Evolutionary conservation across 495 filamentous ascomycete species (phyloP).

Genomic region (Saxispiralis lemnorum): DNA sequence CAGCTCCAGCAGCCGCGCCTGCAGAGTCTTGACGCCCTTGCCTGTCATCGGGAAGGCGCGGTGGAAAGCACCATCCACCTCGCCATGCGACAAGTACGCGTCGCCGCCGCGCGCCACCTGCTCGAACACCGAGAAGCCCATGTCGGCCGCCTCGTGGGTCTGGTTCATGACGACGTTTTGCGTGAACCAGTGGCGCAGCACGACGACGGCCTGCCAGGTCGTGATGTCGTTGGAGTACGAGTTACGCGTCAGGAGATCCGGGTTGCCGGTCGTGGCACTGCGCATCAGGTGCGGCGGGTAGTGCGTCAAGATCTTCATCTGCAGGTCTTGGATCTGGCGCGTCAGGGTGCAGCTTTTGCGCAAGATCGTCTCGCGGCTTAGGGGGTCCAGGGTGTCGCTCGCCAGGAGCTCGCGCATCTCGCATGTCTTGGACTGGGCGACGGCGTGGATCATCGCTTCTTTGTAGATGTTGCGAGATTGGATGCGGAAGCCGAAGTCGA

Average conservation of each 20-base stretch:
- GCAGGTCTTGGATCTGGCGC: constrained; percentile 20
- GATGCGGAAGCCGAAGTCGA: constrained; percentile 25
- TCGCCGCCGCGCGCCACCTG: constrained; percentile 14
- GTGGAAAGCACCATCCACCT: constrained; percentile 15
- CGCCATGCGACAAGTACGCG: constrained; percentile 17
- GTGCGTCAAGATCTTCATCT: constrained; percentile 5
- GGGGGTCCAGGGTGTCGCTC: not conserved
- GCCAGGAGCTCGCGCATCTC: constrained; percentile 10
- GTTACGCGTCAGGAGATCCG: constrained; percentile 7
- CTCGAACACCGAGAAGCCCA: constrained; percentile 17
- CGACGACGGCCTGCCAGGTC: constrained; percentile 20
- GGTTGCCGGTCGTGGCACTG: constrained; percentile 1
- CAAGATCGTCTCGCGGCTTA: too few species aligned
- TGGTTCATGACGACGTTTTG: constrained; percentile 10
- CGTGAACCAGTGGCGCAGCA: constrained; percentile 19
- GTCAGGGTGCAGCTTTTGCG: too few species aligned
- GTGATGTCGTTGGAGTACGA: constrained; percentile 20
- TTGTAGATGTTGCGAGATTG: constrained; percentile 29
- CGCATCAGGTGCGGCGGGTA: constrained; percentile 6
- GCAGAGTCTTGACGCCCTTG: constrained; percentile 19
- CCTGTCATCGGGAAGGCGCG: constrained; percentile 20
- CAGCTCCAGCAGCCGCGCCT: constrained; percentile 10
- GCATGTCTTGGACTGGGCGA: constrained; percentile 25
- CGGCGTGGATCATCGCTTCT: constrained; percentile 32
- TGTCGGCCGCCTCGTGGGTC: constrained; percentile 13